phyloP scores from a whole-genome alignment of 495 filamentous ascomycete genomes.

The Xylaria castorea region DNA sequence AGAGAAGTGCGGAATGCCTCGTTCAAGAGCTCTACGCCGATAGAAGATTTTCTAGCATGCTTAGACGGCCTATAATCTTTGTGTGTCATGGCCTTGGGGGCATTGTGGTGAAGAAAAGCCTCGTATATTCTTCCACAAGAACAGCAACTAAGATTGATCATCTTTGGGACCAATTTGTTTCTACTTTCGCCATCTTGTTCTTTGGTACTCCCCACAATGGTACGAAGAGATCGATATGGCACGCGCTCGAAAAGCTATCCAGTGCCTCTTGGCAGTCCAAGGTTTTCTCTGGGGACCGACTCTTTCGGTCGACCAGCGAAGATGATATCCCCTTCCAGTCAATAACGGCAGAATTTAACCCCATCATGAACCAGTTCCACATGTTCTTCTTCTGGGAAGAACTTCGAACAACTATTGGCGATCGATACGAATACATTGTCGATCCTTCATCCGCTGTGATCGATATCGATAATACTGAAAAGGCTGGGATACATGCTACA shows the following conservation, averaged over 20 bases:
- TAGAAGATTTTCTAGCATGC: constrained; percentile 14
- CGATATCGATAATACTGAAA: not conserved
- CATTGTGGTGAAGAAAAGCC: constrained; percentile 33
- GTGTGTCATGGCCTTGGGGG: constrained; percentile 37
- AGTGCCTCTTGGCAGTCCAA: not conserved
- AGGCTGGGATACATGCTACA: not conserved
- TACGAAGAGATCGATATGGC: constrained; percentile 8
- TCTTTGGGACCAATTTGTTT: constrained; percentile 28
- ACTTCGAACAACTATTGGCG: constrained; percentile 5
- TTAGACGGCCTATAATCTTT: constrained; percentile 35
- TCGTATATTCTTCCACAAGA: constrained; percentile 27
- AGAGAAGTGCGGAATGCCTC: constrained; percentile 19
- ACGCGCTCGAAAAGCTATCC: constrained; percentile 4
- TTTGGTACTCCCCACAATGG: constrained; percentile 40
- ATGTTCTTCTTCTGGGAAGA: constrained; percentile 21
- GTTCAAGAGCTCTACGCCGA: constrained; percentile 17
- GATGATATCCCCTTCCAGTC: constrained; percentile 10
- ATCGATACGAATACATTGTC: constrained; percentile 13
- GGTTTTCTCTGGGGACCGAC: constrained; percentile 3
- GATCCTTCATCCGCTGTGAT: constrained; percentile 6
- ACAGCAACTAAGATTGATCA: constrained; percentile 1
- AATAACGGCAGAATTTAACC: constrained; percentile 12
- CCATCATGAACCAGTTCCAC: constrained; percentile 2
- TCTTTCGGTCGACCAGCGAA: not conserved
- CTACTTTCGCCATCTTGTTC: constrained; percentile 34